Evolutionary conservation across 1,284 basidiomycete species (phyloP).

Genomic region (Exobasidium cylindrosporum): DNA sequence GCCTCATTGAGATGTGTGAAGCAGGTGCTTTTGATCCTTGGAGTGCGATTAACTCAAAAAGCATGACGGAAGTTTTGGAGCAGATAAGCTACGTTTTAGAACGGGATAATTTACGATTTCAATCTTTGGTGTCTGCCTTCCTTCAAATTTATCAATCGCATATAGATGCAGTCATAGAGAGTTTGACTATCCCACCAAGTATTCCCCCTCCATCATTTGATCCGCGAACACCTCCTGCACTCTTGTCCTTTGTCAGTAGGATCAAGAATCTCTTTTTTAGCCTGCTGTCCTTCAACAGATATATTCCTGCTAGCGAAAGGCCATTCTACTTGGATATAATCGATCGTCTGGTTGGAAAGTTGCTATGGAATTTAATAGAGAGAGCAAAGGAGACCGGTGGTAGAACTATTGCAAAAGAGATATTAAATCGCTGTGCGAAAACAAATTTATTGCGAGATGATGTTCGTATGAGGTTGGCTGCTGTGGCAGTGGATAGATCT

Average conservation of each 20-base stretch:
- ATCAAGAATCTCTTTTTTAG: background rate
- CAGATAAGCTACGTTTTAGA: slow-evolving; percentile 29
- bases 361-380: background rate
- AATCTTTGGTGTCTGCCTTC: slow-evolving; percentile 21
- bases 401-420: background rate
- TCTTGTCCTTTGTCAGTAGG: background rate
- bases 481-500: too few relatives aligned
- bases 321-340: background rate
- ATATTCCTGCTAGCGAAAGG: background rate
- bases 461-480: background rate
- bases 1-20: slow-evolving; percentile 20
- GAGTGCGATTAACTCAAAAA: slow-evolving; percentile 21
- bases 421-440: background rate
- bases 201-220: slow-evolving; percentile 1
- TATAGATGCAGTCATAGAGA: slow-evolving; percentile 14
- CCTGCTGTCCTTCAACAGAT: background rate
- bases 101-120: slow-evolving; percentile 17
- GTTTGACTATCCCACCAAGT: background rate
- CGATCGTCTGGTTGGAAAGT: slow-evolving; percentile 1
- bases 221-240: slow-evolving; percentile 7
- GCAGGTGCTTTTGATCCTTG: slow-evolving; percentile 34
- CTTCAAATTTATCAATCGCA: slow-evolving; percentile 7
- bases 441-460: background rate
- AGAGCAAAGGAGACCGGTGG: background rate
- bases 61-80: slow-evolving; percentile 25